These are phyloP conservation scores for Suillus americanus DNA, from an alignment of 768 basidiomycete genomes.

Conservation along the genomic window DNA sequence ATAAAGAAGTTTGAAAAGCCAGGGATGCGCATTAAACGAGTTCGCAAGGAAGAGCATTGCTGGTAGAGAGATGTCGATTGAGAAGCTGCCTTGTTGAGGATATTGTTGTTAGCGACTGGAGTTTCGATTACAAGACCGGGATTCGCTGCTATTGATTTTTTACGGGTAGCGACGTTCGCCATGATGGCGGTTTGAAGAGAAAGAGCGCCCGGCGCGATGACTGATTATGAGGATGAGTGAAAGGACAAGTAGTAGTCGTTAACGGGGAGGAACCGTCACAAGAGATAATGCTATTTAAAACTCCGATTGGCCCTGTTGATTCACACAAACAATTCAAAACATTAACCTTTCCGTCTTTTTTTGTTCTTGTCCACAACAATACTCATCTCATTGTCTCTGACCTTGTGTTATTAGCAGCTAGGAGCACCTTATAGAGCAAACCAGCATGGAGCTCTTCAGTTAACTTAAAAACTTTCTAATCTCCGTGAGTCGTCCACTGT, in stretches of 20 bases:
- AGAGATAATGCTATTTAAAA: constrained; percentile 32
- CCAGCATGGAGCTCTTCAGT: neutral
- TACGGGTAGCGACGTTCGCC: constrained; percentile 63
- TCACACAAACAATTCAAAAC: constrained; percentile 26
- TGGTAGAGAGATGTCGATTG: constrained; percentile 88
- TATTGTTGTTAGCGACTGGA: constrained; percentile 76
- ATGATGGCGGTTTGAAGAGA: constrained; percentile 30
- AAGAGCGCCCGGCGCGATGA: constrained; percentile 5
- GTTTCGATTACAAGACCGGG: constrained; percentile 69
- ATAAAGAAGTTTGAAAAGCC: constrained; percentile 72
- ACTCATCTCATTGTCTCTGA: neutral
- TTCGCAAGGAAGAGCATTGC: constrained; percentile 79
- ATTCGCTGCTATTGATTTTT: constrained; percentile 75
- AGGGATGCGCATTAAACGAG: constrained; percentile 75
- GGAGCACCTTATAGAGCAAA: neutral
- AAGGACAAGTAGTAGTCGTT: constrained; percentile 6
- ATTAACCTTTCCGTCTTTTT: constrained; percentile 2
- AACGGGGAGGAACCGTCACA: constrained; percentile 8
- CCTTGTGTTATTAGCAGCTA: neutral
- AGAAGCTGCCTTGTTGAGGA: constrained; percentile 90
- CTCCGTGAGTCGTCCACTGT: neutral
- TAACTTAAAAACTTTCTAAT: neutral
- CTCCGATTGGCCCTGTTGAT: constrained; percentile 32
- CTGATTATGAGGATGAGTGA: neutral
- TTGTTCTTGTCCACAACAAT: constrained; percentile 3